Conservation (phyloP, 73 alveolate genomes). For the Stentor coeruleus region DNA sequence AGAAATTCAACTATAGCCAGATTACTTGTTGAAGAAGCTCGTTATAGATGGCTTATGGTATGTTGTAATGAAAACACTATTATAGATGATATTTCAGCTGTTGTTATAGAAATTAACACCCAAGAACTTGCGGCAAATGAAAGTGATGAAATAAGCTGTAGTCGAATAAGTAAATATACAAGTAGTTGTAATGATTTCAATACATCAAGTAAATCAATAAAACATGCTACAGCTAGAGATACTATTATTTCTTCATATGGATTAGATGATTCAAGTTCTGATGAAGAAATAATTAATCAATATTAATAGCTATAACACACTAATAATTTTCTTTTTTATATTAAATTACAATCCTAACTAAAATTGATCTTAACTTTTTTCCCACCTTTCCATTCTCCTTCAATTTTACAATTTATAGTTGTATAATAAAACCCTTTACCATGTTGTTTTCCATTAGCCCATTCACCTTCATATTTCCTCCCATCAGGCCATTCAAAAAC, state of each 20-base stretch:
- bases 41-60: constrained; percentile 4
- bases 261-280: neutral
- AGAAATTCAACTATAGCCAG: constrained; percentile 16
- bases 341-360: no score
- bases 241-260: neutral
- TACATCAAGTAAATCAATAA: neutral
- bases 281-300: neutral
- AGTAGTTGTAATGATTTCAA: neutral
- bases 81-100: constrained; percentile 13
- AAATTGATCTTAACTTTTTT: no score
- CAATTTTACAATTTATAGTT: no score
- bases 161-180: neutral
- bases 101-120: neutral
- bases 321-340: no score
- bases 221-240: neutral
- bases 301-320: no score
- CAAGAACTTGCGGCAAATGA: neutral
- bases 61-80: neutral
- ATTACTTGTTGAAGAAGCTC: constrained; percentile 8
- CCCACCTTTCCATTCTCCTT: no score
- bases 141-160: neutral
- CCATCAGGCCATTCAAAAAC: no score
- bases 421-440: no score
- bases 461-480: no score
- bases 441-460: no score